Conservation (phyloP, 1,139 yeast species). For the Kodamaea ohmeri region DNA sequence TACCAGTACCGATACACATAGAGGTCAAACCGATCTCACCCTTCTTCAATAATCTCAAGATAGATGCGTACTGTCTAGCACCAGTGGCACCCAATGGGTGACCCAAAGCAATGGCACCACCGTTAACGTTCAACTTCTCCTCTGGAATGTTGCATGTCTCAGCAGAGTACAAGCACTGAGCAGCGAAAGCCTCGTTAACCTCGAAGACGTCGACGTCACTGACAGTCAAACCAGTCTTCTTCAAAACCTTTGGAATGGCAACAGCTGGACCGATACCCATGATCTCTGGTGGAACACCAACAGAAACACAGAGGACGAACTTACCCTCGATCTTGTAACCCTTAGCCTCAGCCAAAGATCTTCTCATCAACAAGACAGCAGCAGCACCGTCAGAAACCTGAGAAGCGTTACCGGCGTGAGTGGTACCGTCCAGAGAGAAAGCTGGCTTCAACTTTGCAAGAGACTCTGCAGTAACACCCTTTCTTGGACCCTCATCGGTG, state of each 20-base stretch:
- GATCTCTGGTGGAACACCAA: slow-evolving; percentile 94
- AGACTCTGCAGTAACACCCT: slow-evolving; percentile 76
- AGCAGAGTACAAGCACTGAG: slow-evolving; percentile 82
- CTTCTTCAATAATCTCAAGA: slow-evolving; percentile 71
- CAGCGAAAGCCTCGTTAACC: slow-evolving; percentile 95
- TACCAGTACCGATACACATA: slow-evolving; percentile 98
- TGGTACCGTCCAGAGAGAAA: slow-evolving; percentile 76
- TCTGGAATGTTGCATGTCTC: slow-evolving; percentile 62
- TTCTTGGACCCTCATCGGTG: slow-evolving; percentile 89
- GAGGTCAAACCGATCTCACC: slow-evolving; percentile 89
- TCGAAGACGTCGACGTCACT: slow-evolving; percentile 75
- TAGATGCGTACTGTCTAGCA: slow-evolving; percentile 89
- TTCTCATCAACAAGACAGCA: slow-evolving; percentile 78
- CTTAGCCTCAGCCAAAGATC: slow-evolving; percentile 79
- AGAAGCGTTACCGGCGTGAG: slow-evolving; percentile 95
- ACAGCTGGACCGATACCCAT: slow-evolving; percentile 98
- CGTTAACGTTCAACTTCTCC: slow-evolving; percentile 80
- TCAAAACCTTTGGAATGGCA: slow-evolving; percentile 82
- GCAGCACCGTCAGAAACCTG: slow-evolving; percentile 97
- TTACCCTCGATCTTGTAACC: slow-evolving; percentile 69
- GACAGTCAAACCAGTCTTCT: slow-evolving; percentile 58
- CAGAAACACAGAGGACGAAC: slow-evolving; percentile 70
- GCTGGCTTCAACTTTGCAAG: slow-evolving; percentile 80
- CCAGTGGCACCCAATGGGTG: slow-evolving; percentile 97
- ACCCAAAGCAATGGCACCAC: slow-evolving; percentile 96